These are phyloP conservation scores for Podochytrium sp. DNA, from an alignment of 192 early-diverging fungal species.

Conservation along the genomic window DNA sequence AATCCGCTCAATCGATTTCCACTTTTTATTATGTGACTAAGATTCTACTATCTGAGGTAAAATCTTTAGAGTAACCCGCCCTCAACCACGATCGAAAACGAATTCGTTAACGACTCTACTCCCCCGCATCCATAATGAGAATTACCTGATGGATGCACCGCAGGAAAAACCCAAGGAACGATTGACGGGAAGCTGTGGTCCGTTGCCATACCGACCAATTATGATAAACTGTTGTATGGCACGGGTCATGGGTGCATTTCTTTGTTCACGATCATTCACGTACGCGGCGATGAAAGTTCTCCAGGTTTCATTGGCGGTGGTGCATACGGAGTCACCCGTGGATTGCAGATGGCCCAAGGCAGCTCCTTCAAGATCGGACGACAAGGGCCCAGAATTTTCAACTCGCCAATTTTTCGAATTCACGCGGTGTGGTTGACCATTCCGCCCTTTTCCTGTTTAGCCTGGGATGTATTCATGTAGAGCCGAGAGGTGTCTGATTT, in stretches of 20 bases:
- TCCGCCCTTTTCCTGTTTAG: too few relatives aligned
- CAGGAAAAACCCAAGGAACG: conserved; percentile 24
- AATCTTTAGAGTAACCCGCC: too few relatives aligned
- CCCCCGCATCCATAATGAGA: conserved; percentile 45
- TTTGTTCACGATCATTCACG: too few relatives aligned
- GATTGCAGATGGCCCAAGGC: conserved; percentile 52
- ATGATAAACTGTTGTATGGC: conserved; percentile 58
- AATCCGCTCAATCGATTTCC: too few relatives aligned
- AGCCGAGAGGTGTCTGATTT: conserved; percentile 44
- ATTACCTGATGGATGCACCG: conserved; percentile 12
- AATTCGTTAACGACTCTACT: conserved; percentile 12
- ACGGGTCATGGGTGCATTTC: conserved; percentile 50
- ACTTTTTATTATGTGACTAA: too few relatives aligned
- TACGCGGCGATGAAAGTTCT: background rate
- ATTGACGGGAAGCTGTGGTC: conserved; percentile 51
- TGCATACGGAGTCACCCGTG: conserved; percentile 51
- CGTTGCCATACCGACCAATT: conserved; percentile 61
- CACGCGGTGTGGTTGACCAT: too few relatives aligned
- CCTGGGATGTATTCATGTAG: conserved; percentile 44
- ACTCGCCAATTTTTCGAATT: too few relatives aligned
- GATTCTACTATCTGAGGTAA: too few relatives aligned
- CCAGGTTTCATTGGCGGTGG: conserved; percentile 45
- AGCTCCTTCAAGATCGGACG: conserved; percentile 53
- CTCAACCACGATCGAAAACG: background rate
- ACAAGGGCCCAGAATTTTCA: conserved; percentile 59